Base-by-base conservation (phyloP, 441 rosid genomes). In the Erysimum pusillum region DNA sequence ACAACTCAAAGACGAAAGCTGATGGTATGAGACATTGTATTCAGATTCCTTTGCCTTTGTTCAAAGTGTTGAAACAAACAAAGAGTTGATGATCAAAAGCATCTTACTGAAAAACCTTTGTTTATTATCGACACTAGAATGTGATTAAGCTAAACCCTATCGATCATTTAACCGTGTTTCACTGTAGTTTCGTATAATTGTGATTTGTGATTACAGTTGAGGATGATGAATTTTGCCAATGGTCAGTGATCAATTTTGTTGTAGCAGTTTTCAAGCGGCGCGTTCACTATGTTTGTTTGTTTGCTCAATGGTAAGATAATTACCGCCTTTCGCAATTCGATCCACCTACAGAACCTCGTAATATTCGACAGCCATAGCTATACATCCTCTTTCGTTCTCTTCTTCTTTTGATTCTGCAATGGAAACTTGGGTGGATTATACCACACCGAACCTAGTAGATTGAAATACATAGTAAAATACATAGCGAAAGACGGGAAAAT, bases 341-440 rank as follows among this genome's bases (percentile, higher is more conserved):
- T 86, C 89, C 1, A 90, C 94, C 74, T 82, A 87, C 74, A 89
- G 77, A 64, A 89, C 75, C 73, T 82, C 88, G 84, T 92, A 87
- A 71, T 86, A 91, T 79, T 88, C 96, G 10, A 82, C 82, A 20
- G 93, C 94, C 93, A 92, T 88, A 38, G 51, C 25, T 54, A 12
- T 6, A 14, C 2, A 1, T 35, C 9, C 38, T 35, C 7, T 6
- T 34, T 34, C 8, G 6, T 4, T 7, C 36, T 35, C 18, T 57
- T 5, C 67, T 31, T 49, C 64, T 58, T 12, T 42, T 41, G 52
- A 69, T 68, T 76, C 70, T 42, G 53, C 52, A 46, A 9, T 38
- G 12, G 9, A 44, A 69, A 42, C 34, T 69, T 11, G 25, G 5
- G 39, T 48, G 20, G 28, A 25, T 59, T 22, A 75, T 15, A 32